Base-by-base conservation (phyloP, 257 asterid species). In the Plantago major region DNA sequence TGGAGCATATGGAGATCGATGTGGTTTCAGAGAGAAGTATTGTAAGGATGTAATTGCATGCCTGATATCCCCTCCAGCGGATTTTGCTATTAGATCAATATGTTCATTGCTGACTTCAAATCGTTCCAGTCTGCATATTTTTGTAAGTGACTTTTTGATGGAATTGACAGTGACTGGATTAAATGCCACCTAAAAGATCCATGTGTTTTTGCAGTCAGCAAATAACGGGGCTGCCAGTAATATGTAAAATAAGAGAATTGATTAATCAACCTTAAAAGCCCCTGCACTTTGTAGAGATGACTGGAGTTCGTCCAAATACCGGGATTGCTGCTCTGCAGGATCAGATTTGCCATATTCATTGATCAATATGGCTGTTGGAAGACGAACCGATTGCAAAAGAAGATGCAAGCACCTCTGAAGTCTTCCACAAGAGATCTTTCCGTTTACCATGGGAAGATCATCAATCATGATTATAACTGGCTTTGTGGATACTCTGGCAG, bases 51-150 rank as follows among this genome's bases (percentile, higher is more conserved):
- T 86, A 70, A 92, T 83, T 52, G 97, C 97, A 49, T 85, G 78
- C 79, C 99, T 75, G 57, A 92, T 83, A 74, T 92, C 99, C 67
- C 99, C 99, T 72, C 89, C 95, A 74, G 97, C 84, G 51, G 85
- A 64, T 74, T 89, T 81, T 61, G 97, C 96, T 61, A 89, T 79
- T 59, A 68, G 69, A 69, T 89, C 89, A 66, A 89, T 77, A 43
- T 84, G 76, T 72, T 78, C 96, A 77, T 76, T 85, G 58, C 79
- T 79, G 70, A 78, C 81, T 72, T 81, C 77, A 56, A 71, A 60
- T 53, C 73, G 78, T 74, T 92, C 99, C 81, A 55, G 71, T 79
- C 66, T 80, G 74, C 88, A 76, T 76, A 92, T 83, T 76, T 70
- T 83, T 51, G 69, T 48, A 65, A 92, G 95, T 67, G 74, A 73